Evolutionary conservation across 1,139 yeast genomes (phyloP).

Genomic region (Saccharomyces uvarum): DNA sequence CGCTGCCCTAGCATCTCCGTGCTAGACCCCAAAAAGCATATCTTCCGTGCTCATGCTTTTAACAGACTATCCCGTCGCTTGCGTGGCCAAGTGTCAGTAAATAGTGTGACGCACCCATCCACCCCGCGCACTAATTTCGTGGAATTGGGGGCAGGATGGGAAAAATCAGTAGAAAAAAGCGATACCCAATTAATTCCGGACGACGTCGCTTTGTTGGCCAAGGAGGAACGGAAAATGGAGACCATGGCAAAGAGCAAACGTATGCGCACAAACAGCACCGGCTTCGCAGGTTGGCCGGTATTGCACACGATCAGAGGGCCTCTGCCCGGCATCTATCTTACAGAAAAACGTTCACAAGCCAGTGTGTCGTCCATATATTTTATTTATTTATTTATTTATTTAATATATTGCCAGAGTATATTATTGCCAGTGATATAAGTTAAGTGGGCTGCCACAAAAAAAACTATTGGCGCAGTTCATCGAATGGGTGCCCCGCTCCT

Average conservation of each 20-base stretch:
- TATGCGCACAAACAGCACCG: not conserved
- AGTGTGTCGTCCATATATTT: not conserved
- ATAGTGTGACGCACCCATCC: not conserved
- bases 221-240: not conserved
- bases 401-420: not conserved
- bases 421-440: not conserved
- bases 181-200: not conserved
- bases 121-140: not conserved
- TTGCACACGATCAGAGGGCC: not conserved
- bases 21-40: too few relatives aligned
- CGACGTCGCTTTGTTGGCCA: not conserved
- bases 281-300: not conserved
- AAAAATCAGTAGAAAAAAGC: not conserved
- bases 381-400: not conserved
- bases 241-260: not conserved
- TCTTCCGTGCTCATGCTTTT: not conserved
- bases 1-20: too few relatives aligned
- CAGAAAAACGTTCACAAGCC: not conserved
- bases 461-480: not conserved
- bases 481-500: not conserved
- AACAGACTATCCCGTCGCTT: not conserved
- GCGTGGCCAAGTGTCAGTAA: not conserved
- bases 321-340: too few relatives aligned
- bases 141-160: not conserved
- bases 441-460: not conserved